phyloP scores from a whole-genome alignment of 2,329 filamentous ascomycete species.

The Pyrenochaeta sp. region DNA sequence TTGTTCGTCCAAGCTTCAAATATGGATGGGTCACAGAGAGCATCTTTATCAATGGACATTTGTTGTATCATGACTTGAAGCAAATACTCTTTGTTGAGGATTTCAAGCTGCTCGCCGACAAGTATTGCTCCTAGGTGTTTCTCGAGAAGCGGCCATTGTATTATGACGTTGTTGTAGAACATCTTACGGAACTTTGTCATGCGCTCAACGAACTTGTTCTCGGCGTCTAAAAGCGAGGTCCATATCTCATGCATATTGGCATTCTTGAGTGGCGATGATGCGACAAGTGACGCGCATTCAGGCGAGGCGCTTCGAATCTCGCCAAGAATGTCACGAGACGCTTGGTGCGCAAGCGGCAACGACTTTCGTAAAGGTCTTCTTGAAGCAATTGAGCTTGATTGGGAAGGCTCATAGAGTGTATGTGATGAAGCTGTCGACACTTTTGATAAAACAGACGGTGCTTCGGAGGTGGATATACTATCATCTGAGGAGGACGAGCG shows the following conservation, averaged over 20 bases:
- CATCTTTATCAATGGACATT: constrained; percentile 13
- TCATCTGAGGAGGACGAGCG: constrained; percentile 19
- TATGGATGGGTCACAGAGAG: constrained; percentile 27
- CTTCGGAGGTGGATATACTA: constrained; percentile 11
- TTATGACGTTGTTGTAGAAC: constrained; percentile 37
- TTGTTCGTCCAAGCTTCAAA: constrained; percentile 36
- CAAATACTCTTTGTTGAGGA: constrained; percentile 29
- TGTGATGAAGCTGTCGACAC: constrained; percentile 27
- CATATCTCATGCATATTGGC: constrained; percentile 33
- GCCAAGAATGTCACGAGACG: constrained; percentile 17
- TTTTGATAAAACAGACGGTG: constrained; percentile 18
- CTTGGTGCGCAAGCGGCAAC: constrained; percentile 20
- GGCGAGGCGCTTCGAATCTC: background rate
- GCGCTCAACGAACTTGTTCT: constrained; percentile 35
- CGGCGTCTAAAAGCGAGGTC: constrained; percentile 29
- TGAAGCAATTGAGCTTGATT: constrained; percentile 4
- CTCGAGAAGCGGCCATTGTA: constrained; percentile 38
- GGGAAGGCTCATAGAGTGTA: constrained; percentile 16
- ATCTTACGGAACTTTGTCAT: constrained; percentile 33
- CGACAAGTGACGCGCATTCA: background rate
- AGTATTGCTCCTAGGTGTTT: constrained; percentile 33
- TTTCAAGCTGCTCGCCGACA: constrained; percentile 27
- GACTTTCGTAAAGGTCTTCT: constrained; percentile 16
- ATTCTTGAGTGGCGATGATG: constrained; percentile 13
- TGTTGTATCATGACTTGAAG: constrained; percentile 28